Conservation (phyloP, 2,329 filamentous ascomycete species). For the Cladobotryum protrusum region DNA sequence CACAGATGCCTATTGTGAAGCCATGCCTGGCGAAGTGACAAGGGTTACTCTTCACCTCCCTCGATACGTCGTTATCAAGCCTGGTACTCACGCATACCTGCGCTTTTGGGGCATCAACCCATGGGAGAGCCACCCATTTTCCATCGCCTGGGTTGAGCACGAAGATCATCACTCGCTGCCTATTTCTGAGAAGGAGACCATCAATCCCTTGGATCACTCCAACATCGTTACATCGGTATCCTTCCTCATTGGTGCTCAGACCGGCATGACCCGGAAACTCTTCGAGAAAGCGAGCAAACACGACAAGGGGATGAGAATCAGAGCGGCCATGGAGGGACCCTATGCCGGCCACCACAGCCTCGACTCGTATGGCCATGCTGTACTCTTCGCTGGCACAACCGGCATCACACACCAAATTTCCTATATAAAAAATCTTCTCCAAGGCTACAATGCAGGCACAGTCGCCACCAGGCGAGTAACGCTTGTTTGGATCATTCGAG, state of each 20-base stretch:
- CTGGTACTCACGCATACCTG: conserved; percentile 70
- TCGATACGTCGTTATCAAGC: conserved; percentile 57
- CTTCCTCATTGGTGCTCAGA: conserved; percentile 81
- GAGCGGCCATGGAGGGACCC: conserved; percentile 80
- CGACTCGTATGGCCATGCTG: conserved; percentile 83
- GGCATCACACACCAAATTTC: conserved; percentile 95
- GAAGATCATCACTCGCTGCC: conserved; percentile 34
- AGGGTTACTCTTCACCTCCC: conserved; percentile 66
- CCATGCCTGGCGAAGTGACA: conserved; percentile 62
- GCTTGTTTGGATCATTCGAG: conserved; percentile 89
- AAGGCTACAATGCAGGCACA: conserved; percentile 61
- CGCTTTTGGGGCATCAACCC: conserved; percentile 59
- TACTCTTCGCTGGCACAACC: conserved; percentile 87
- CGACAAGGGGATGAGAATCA: conserved; percentile 52
- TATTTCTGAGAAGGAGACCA: conserved; percentile 35
- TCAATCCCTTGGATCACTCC: conserved; percentile 34
- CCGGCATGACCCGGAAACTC: conserved; percentile 78
- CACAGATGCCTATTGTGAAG: conserved; percentile 60
- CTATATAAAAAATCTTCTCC: conserved; percentile 71
- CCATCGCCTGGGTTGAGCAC: conserved; percentile 66
- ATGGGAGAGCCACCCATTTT: conserved; percentile 75
- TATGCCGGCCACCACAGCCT: conserved; percentile 80
- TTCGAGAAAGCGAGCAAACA: conserved; percentile 60
- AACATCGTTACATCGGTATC: conserved; percentile 55
- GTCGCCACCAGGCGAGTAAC: conserved; percentile 76